Percentiles rank a stretch among this genome's conserved stretches.
Conservation (phyloP, 495 filamentous ascomycete species). For the Hyaloscypha bicolor region DNA sequence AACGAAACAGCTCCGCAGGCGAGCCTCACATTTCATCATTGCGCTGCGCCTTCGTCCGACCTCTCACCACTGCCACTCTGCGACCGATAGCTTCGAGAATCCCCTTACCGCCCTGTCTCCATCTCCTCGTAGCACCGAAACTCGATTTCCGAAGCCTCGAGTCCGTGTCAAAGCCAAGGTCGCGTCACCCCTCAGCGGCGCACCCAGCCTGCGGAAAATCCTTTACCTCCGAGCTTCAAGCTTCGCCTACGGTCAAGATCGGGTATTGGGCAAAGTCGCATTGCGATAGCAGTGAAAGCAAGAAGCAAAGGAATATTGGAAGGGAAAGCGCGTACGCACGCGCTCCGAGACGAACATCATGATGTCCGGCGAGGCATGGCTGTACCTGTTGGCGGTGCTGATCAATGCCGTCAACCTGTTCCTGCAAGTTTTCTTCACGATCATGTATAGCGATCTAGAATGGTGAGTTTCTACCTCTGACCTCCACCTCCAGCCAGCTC, state of each 20-base stretch:
- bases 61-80: neutral
- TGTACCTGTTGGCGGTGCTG: conserved; percentile 97
- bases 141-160: neutral
- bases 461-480: conserved; percentile 64
- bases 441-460: conserved; percentile 99
- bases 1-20: conserved; percentile 22
- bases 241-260: neutral
- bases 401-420: conserved; percentile 99
- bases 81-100: conserved; percentile 22
- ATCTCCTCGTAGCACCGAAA: neutral
- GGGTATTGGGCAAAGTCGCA: neutral
- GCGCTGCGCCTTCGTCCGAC: conserved; percentile 13
- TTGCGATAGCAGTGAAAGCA: neutral
- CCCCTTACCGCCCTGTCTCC: neutral
- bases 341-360: conserved; percentile 44
- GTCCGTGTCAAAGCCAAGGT: neutral
- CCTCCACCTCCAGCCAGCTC: neutral
- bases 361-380: conserved; percentile 99
- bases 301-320: conserved; percentile 3
- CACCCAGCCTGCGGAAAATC: neutral
- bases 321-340: conserved; percentile 12
- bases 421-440: conserved; percentile 99
- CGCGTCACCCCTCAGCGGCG: neutral
- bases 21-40: conserved; percentile 27
- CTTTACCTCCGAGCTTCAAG: conserved; percentile 1